Evolutionary conservation across 371 early-diverging fungal genomes (phyloP).

Genomic region (Fennellomyces sp.): DNA sequence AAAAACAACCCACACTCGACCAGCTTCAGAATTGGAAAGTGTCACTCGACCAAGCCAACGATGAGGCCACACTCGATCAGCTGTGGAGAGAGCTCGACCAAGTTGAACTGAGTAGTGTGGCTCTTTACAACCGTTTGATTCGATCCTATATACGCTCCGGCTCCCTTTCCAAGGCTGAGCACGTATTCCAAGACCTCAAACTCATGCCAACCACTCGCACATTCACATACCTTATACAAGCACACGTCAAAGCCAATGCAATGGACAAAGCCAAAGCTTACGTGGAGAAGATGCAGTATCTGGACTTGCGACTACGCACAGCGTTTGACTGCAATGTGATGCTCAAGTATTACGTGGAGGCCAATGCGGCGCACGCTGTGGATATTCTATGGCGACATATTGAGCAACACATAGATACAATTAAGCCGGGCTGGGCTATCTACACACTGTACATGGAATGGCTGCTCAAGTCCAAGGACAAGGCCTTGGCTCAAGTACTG

Average conservation of each 20-base stretch:
- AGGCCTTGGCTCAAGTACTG: constrained; percentile 1
- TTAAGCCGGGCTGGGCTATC: constrained; percentile 26
- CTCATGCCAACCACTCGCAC: constrained; percentile 41
- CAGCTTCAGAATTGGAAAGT: constrained; percentile 23
- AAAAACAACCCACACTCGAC: constrained; percentile 15
- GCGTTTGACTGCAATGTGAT: constrained; percentile 39
- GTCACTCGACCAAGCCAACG: constrained; percentile 24
- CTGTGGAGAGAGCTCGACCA: constrained; percentile 24
- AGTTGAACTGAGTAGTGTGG: constrained; percentile 16
- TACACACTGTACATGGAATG: constrained; percentile 35
- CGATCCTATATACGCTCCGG: constrained; percentile 30
- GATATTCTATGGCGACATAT: constrained; percentile 47
- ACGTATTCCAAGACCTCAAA: constrained; percentile 19
- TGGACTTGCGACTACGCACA: constrained; percentile 20
- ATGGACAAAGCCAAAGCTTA: constrained; percentile 19
- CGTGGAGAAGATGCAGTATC: constrained; percentile 33
- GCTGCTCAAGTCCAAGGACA: constrained; percentile 10
- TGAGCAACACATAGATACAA: constrained; percentile 20
- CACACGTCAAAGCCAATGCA: constrained; percentile 23
- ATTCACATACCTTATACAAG: constrained; percentile 38
- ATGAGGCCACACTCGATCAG: constrained; percentile 13
- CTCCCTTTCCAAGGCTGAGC: constrained; percentile 22
- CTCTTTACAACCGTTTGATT: constrained; percentile 43
- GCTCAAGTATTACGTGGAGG: constrained; percentile 25
- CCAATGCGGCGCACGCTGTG: constrained; percentile 33